A percentile compares a stretch with the other conserved stretches of the same genome.
Evolutionary conservation across 495 filamentous ascomycete species (phyloP).

Genomic region (Xylaria cubensis): DNA sequence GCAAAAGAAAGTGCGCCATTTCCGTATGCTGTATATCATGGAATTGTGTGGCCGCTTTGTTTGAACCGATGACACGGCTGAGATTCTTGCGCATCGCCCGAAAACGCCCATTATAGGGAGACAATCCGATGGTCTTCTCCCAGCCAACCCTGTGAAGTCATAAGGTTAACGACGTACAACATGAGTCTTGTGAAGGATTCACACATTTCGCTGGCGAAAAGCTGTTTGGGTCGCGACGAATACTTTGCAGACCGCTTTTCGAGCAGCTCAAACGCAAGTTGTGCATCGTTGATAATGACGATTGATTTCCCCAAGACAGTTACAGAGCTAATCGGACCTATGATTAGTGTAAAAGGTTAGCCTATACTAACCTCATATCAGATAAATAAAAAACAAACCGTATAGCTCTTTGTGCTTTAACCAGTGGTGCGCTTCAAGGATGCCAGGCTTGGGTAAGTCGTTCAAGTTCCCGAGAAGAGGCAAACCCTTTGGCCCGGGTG

Average conservation of each 20-base stretch:
- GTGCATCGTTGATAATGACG: constrained; percentile 55
- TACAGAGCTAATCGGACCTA: constrained; percentile 60
- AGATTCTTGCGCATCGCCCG: constrained; percentile 52
- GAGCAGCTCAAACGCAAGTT: constrained; percentile 52
- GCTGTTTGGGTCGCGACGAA: constrained; percentile 49
- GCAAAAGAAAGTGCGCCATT: constrained; percentile 49
- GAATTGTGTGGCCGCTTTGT: constrained; percentile 43
- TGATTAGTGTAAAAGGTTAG: neutral
- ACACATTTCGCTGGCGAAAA: constrained; percentile 52
- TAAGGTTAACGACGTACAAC: neutral
- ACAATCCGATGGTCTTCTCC: constrained; percentile 46
- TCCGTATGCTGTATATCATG: constrained; percentile 49
- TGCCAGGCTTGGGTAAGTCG: constrained; percentile 49
- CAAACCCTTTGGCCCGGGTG: constrained; percentile 53
- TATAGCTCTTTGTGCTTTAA: constrained; percentile 59
- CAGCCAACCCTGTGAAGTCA: constrained; percentile 38
- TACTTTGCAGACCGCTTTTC: constrained; percentile 54
- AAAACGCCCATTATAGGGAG: constrained; percentile 46
- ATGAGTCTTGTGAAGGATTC: neutral
- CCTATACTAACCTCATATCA: constrained; percentile 8
- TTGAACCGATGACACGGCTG: constrained; percentile 44
- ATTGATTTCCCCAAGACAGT: constrained; percentile 55
- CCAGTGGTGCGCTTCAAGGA: constrained; percentile 57
- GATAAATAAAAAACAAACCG: constrained; percentile 30
- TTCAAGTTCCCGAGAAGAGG: constrained; percentile 56